Evolutionary conservation across 2,329 filamentous ascomycete genomes (phyloP).

Genomic region (Monosporascus sp.): DNA sequence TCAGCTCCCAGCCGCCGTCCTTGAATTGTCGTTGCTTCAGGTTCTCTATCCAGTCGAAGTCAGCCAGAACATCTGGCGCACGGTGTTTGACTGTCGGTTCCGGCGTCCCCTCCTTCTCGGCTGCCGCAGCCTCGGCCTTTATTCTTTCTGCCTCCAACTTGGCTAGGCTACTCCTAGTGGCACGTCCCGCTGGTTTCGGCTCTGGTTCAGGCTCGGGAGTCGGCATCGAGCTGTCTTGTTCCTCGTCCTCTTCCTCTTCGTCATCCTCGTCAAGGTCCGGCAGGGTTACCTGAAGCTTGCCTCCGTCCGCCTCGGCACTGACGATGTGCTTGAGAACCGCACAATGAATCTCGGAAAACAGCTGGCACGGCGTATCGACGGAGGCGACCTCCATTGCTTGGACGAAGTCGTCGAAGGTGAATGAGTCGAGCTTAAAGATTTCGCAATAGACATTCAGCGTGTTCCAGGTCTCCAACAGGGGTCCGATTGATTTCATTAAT

Average conservation of each 20-base stretch:
- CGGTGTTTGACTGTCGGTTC: conserved; percentile 53
- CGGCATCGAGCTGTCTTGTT: conserved; percentile 45
- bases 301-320: conserved; percentile 66
- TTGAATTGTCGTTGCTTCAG: conserved; percentile 78
- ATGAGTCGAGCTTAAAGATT: conserved; percentile 89
- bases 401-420: conserved; percentile 94
- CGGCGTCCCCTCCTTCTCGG: conserved; percentile 41
- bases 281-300: conserved; percentile 72
- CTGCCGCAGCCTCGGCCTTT: conserved; percentile 53
- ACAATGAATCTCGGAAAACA: conserved; percentile 89
- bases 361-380: conserved; percentile 68
- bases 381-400: conserved; percentile 78
- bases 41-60: conserved; percentile 80
- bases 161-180: conserved; percentile 79
- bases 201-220: conserved; percentile 67
- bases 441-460: conserved; percentile 98
- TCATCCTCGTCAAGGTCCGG: conserved; percentile 71
- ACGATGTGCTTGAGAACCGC: conserved; percentile 84
- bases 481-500: conserved; percentile 78
- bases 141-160: conserved; percentile 71
- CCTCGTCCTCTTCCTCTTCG: conserved; percentile 56
- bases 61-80: conserved; percentile 68
- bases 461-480: conserved; percentile 87
- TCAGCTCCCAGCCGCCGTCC: conserved; percentile 86
- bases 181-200: conserved; percentile 60